These are phyloP conservation scores for Cercospora citrullina DNA, from an alignment of 2,329 filamentous ascomycete species.

Conservation along the genomic window DNA sequence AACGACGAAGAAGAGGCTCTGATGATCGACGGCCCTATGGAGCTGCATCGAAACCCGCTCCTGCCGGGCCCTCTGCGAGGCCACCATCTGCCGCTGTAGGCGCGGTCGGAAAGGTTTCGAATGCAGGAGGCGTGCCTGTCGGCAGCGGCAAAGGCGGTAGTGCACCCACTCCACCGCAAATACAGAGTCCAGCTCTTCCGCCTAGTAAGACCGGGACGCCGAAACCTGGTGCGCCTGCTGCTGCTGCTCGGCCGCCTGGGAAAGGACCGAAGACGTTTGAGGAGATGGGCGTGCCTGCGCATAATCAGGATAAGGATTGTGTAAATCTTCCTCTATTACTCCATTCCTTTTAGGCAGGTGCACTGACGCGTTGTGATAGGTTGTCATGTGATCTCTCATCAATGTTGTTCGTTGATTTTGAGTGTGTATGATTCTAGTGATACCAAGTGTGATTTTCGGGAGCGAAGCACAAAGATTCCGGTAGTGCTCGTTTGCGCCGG, in stretches of 20 bases:
- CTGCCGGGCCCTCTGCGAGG: background rate
- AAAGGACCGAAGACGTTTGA: slow-evolving; percentile 95
- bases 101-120: background rate
- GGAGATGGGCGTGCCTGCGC: slow-evolving; percentile 91
- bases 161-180: slow-evolving; percentile 25
- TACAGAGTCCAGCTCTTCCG: slow-evolving; percentile 19
- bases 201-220: slow-evolving; percentile 35
- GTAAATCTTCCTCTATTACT: slow-evolving; percentile 47
- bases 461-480: background rate
- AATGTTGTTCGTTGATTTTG: background rate
- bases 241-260: slow-evolving; percentile 48
- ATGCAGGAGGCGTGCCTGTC: background rate
- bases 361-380: background rate
- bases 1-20: slow-evolving; percentile 20
- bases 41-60: background rate
- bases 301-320: slow-evolving; percentile 84
- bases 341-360: too few species aligned
- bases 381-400: background rate
- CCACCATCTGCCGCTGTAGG: background rate
- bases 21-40: slow-evolving; percentile 10
- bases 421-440: background rate
- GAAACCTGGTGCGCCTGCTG: slow-evolving; percentile 15
- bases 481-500: background rate
- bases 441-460: background rate
- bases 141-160: slow-evolving; percentile 4